phyloP scores from a whole-genome alignment of 495 filamentous ascomycete genomes.

The Baudoinia panamericana region DNA sequence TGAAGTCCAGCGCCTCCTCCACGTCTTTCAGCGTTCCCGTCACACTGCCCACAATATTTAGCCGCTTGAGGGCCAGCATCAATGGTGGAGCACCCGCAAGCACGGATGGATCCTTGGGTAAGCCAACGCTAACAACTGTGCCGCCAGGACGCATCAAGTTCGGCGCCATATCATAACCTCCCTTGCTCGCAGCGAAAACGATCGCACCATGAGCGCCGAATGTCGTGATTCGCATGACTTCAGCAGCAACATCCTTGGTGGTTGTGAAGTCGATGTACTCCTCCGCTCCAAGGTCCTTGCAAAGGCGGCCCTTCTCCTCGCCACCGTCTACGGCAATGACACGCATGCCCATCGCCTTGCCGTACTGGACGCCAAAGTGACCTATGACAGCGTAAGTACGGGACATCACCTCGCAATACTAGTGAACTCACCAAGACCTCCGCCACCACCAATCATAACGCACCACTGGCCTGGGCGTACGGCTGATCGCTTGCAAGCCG shows the following conservation, averaged over 20 bases:
- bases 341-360: slow-evolving; percentile 30
- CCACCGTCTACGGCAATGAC: slow-evolving; percentile 31
- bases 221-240: slow-evolving; percentile 22
- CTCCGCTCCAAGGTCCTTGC: slow-evolving; percentile 28
- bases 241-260: slow-evolving; percentile 20
- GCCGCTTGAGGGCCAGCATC: slow-evolving; percentile 20
- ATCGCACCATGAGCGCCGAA: slow-evolving; percentile 24
- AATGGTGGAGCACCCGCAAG: slow-evolving; percentile 23
- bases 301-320: slow-evolving; percentile 26
- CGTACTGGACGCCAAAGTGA: slow-evolving; percentile 20
- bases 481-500: slow-evolving; percentile 21
- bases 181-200: slow-evolving; percentile 21
- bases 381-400: slow-evolving; percentile 1
- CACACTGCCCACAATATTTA: slow-evolving; percentile 25
- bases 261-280: slow-evolving; percentile 30
- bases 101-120: slow-evolving; percentile 15
- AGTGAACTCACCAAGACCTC: slow-evolving; percentile 23
- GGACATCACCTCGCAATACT: too few relatives aligned
- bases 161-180: slow-evolving; percentile 19
- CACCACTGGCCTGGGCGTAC: slow-evolving; percentile 27
- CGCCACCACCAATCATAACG: slow-evolving; percentile 24
- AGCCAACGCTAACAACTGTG: slow-evolving; percentile 23
- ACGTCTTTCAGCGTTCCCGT: slow-evolving; percentile 27
- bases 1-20: slow-evolving; percentile 25
- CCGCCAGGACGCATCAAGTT: slow-evolving; percentile 21